Evolutionary conservation across 2,329 filamentous ascomycete species (phyloP).

Genomic region (Sclerotinia minor): DNA sequence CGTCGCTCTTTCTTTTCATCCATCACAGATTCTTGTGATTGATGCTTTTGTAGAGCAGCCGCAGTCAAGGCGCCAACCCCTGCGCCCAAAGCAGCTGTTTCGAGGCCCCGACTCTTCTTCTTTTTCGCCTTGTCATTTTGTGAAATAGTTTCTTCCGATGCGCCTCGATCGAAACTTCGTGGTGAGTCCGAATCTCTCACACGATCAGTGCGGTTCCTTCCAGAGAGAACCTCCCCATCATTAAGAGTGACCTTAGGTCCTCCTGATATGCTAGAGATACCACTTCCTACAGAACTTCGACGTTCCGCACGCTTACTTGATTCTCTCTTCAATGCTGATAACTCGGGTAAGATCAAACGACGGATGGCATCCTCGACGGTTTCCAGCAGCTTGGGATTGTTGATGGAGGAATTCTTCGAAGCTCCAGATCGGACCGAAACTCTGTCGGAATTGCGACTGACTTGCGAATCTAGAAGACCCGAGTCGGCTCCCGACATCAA

Average conservation of each 20-base stretch:
- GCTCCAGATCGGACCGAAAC: conserved; percentile 60
- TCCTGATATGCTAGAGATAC: conserved; percentile 55
- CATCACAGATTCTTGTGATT: conserved; percentile 61
- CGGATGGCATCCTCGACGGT: conserved; percentile 76
- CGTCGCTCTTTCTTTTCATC: conserved; percentile 47
- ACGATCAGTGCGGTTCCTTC: conserved; percentile 52
- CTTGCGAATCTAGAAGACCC: conserved; percentile 53
- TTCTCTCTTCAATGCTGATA: conserved; percentile 88
- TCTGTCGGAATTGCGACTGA: conserved; percentile 56
- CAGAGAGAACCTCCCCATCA: conserved; percentile 57
- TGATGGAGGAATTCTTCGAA: conserved; percentile 60
- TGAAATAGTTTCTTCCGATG: conserved; percentile 49
- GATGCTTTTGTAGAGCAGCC: conserved; percentile 62
- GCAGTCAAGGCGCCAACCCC: conserved; percentile 59
- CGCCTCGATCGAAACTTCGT: conserved; percentile 44
- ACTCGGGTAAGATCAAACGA: conserved; percentile 76
- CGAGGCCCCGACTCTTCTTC: conserved; percentile 37
- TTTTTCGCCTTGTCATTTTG: conserved; percentile 50
- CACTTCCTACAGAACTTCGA: conserved; percentile 43
- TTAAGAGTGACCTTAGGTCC: conserved; percentile 61
- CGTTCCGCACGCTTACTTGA: conserved; percentile 67
- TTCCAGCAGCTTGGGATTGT: conserved; percentile 69
- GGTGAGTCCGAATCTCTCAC: conserved; percentile 35
- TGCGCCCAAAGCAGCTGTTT: conserved; percentile 39
- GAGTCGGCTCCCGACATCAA: conserved; percentile 53